Conservation (phyloP, 495 filamentous ascomycete species). For the Penicillium cosmopolitanum region DNA sequence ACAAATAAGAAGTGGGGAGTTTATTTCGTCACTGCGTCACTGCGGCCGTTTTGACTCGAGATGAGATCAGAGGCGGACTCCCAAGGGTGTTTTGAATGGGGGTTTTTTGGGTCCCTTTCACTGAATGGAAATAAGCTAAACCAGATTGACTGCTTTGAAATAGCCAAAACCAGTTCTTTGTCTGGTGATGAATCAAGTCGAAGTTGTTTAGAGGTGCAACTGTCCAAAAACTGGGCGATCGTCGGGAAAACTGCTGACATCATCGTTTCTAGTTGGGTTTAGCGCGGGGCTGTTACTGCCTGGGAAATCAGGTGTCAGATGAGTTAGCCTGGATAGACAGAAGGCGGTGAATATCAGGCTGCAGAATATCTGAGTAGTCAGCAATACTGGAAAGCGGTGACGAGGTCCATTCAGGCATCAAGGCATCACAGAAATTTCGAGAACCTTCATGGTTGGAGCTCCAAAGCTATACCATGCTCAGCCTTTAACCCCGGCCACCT, state of each 20-base stretch:
- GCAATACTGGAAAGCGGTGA: neutral
- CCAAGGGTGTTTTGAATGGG: neutral
- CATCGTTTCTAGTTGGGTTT: conserved; percentile 19
- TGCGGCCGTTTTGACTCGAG: conserved; percentile 13
- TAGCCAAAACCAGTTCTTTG: too few species aligned
- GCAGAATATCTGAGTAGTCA: conserved; percentile 9
- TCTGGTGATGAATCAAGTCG: too few species aligned
- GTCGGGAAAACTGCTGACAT: too few species aligned
- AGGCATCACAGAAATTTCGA: conserved; percentile 52
- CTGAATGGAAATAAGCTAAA: too few species aligned
- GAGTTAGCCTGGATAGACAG: neutral
- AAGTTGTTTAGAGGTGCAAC: too few species aligned
- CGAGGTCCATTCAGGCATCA: conserved; percentile 21
- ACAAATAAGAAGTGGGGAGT: conserved; percentile 47
- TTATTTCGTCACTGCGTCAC: conserved; percentile 45
- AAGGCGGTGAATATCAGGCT: neutral
- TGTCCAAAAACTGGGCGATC: too few species aligned
- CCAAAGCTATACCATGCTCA: too few species aligned
- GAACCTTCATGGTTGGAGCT: conserved; percentile 38
- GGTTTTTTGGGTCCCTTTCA: too few species aligned
- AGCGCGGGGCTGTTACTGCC: conserved; percentile 27
- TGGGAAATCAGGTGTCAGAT: too few species aligned
- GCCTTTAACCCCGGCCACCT: neutral
- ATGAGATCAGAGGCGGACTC: conserved; percentile 9
- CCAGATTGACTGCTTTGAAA: too few species aligned